Base-by-base conservation (phyloP, 2,329 filamentous ascomycete genomes). In the Pestalotiopsis sp. region DNA sequence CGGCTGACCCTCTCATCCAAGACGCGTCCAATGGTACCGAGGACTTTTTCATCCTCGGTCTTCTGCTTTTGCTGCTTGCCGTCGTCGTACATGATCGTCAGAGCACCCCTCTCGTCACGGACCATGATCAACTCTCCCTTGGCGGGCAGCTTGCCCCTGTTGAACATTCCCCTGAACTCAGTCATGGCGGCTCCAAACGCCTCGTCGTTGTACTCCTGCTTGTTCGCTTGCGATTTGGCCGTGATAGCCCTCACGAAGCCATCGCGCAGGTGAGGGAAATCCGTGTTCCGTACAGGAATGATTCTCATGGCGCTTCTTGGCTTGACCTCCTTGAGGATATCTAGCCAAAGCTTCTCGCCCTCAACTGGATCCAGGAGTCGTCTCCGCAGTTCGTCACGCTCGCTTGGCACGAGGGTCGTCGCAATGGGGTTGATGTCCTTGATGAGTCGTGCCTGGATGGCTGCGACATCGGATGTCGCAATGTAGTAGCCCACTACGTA, bases 401-500 rank as follows among this genome's bases (percentile, higher is more conserved):
- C 96, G 1, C 86, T 89, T 0, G 93, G 86, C 17, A 98, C 93
- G 12, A 98, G 86, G 0, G 94, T 94, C 0, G 93, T 97, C 2
- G 95, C 95, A 3, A 90, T 83, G 0, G 91, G 87, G 77, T 93
- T 93, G 74, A 97, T 88, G 71, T 90, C 90, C 77, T 91, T 90
- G 70, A 97, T 88, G 38, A 98, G 86, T 59, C 90, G 88, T 73
- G 88, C 86, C 80, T 98, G 95, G 56, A 99, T 85, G n/a, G 87
- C 85, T 3, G 91, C 90, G 69, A 99, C 90, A 76, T 97, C 94
- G 49, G 91, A 84, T 0, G 92, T 95, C 31, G 94, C 93, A 31
- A 98, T 87, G 82, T 99, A 99, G 75, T 97, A 89, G 17, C 95
- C 96, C 0, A 97, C 92, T 20, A 98, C 92, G 82, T 99, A 99